Evolutionary conservation across 2,329 filamentous ascomycete genomes (phyloP).

Genomic region (Hymenoscyphus albidus): DNA sequence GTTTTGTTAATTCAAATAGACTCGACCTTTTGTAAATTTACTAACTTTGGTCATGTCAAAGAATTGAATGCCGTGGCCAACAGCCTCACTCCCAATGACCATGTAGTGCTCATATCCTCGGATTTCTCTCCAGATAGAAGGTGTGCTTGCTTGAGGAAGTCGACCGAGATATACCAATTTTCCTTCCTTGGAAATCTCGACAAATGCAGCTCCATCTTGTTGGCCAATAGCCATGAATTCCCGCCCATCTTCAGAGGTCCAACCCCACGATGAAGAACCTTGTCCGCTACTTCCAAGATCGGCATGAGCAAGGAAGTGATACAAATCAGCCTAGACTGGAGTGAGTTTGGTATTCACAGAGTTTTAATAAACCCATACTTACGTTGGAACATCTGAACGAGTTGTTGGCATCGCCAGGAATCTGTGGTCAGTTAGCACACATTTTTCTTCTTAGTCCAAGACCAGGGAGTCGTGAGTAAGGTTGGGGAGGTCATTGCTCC

Average conservation of each 20-base stretch:
- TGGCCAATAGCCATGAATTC: constrained; percentile 40
- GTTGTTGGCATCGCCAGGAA: constrained; percentile 44
- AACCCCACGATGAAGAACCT: constrained; percentile 35
- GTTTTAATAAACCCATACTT: constrained; percentile 6
- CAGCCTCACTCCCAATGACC: constrained; percentile 41
- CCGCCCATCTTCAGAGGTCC: constrained; percentile 45
- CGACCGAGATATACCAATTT: constrained; percentile 45
- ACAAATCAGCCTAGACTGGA: constrained; percentile 44
- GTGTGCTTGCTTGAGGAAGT: constrained; percentile 40
- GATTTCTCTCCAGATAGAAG: constrained; percentile 38
- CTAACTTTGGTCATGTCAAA: constrained; percentile 49
- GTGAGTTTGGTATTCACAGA: not conserved
- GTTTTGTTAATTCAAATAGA: not conserved
- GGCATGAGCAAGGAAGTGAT: constrained; percentile 52
- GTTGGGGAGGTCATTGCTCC: no score
- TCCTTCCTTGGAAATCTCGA: constrained; percentile 44
- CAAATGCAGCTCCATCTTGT: constrained; percentile 37
- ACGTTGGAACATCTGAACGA: constrained; percentile 46
- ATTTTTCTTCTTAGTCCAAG: no score
- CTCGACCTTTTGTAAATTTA: not conserved
- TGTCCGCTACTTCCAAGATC: constrained; percentile 19
- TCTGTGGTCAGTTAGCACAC: constrained; percentile 8
- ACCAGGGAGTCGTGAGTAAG: no score
- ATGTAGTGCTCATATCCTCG: constrained; percentile 37
- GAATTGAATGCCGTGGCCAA: constrained; percentile 48